Percentiles rank a stretch among this genome's conserved stretches.
Conservation (phyloP, 805 yeast genomes). For the Candida argentea region DNA sequence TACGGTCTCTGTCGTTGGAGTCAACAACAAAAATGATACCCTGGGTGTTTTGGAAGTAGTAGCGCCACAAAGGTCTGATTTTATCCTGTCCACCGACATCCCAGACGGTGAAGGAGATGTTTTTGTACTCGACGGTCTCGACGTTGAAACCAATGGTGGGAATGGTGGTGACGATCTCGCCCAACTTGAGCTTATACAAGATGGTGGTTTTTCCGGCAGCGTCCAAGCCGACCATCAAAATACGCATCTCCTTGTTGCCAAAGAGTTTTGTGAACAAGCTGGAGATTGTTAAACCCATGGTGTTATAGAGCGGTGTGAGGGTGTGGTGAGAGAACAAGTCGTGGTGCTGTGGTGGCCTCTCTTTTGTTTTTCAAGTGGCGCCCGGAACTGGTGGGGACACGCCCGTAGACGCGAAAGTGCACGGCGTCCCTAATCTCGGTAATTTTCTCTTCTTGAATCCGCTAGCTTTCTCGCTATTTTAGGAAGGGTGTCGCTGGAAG, state of each 20-base stretch:
- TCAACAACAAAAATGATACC: slow-evolving; percentile 34
- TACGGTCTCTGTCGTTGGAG: slow-evolving; percentile 35
- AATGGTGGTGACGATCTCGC: slow-evolving; percentile 33
- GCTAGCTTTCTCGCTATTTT: too few relatives aligned
- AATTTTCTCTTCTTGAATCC: too few relatives aligned
- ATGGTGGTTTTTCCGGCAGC: slow-evolving; percentile 35
- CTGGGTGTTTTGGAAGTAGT: slow-evolving; percentile 34
- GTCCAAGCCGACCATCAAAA: slow-evolving; percentile 34
- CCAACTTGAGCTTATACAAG: slow-evolving; percentile 32
- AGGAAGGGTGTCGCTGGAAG: too few relatives aligned
- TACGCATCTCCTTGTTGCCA: slow-evolving; percentile 34
- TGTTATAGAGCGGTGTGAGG: slow-evolving; percentile 2
- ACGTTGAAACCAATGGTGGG: slow-evolving; percentile 36
- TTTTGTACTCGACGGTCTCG: slow-evolving; percentile 33
- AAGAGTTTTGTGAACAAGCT: slow-evolving; percentile 31
- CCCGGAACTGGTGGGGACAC: too few relatives aligned
- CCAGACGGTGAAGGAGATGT: slow-evolving; percentile 34
- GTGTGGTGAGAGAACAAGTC: background rate
- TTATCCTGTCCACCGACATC: slow-evolving; percentile 37
- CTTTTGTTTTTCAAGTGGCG: background rate
- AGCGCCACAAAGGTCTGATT: slow-evolving; percentile 35
- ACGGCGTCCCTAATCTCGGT: too few relatives aligned
- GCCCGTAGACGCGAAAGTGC: too few relatives aligned
- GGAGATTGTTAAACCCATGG: slow-evolving; percentile 30
- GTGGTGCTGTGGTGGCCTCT: slow-evolving; percentile 1